These are phyloP conservation scores for Osmanthus fragrans DNA, from an alignment of 257 asterid genomes.

Conservation along the genomic window DNA sequence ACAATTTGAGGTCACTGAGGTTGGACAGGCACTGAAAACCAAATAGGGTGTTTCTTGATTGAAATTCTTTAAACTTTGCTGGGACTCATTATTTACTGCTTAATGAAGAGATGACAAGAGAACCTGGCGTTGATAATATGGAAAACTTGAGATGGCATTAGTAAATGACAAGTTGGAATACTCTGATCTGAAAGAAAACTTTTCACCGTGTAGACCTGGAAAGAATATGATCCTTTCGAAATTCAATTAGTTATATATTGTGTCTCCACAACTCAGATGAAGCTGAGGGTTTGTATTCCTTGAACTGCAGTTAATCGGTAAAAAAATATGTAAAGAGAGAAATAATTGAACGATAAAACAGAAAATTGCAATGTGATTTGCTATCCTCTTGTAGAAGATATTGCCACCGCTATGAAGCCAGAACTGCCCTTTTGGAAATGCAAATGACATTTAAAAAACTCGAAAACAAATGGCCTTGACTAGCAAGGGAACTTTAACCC, in stretches of 20 bases:
- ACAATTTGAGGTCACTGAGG: background rate
- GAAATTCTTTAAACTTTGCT: too few relatives aligned
- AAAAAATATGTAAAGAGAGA: background rate
- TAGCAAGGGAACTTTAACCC: background rate
- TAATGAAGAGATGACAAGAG: background rate
- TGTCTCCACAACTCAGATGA: background rate
- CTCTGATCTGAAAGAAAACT: background rate
- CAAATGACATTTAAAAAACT: background rate
- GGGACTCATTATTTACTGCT: background rate
- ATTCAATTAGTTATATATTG: background rate
- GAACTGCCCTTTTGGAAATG: background rate
- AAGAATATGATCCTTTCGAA: background rate
- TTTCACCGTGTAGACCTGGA: background rate
- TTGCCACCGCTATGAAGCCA: background rate
- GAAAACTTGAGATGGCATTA: background rate
- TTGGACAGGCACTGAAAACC: background rate
- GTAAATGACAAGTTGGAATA: background rate
- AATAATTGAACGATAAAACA: background rate
- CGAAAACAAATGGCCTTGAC: background rate
- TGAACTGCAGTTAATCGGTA: background rate
- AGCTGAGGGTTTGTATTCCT: background rate
- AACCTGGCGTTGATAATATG: background rate
- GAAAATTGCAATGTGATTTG: background rate
- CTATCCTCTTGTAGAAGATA: slow-evolving; percentile 9
- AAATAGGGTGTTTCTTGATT: too few relatives aligned